Conservation (phyloP, 2,329 filamentous ascomycete species). For the Calonectria hawksworthii region DNA sequence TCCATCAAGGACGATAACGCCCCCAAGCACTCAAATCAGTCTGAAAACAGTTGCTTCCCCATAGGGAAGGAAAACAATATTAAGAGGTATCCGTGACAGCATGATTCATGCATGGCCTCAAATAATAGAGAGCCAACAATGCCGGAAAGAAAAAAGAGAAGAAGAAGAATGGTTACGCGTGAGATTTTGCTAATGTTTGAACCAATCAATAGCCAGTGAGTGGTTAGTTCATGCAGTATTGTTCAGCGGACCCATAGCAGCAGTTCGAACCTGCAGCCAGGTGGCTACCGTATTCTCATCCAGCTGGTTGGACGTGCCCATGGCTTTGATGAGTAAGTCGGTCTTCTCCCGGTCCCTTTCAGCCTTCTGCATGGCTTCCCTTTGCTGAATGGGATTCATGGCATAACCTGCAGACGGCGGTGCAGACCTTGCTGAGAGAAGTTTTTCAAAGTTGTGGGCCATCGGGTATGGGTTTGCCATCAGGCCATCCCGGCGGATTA, state of each 20-base stretch:
- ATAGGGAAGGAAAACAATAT: background rate
- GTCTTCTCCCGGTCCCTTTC: slow-evolving; percentile 59
- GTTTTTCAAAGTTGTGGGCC: slow-evolving; percentile 60
- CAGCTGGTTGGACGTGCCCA: slow-evolving; percentile 52
- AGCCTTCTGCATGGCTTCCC: slow-evolving; percentile 62
- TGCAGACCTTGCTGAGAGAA: slow-evolving; percentile 56
- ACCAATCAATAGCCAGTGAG: background rate
- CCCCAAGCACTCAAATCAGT: background rate
- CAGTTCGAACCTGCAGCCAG: slow-evolving; percentile 49
- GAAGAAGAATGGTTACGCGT: background rate
- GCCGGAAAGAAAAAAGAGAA: background rate
- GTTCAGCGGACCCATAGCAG: slow-evolving; percentile 25
- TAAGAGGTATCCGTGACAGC: slow-evolving; percentile 3
- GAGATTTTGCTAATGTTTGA: background rate
- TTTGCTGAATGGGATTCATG: slow-evolving; percentile 62
- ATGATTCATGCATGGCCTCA: background rate
- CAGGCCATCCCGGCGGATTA: slow-evolving; percentile 68
- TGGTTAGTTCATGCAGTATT: background rate
- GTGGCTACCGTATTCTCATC: slow-evolving; percentile 55
- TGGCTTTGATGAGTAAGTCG: slow-evolving; percentile 57
- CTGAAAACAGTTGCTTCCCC: background rate
- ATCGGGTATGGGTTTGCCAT: slow-evolving; percentile 60
- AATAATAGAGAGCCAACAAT: background rate
- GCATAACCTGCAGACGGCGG: slow-evolving; percentile 53
- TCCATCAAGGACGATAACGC: background rate